phyloP scores from a whole-genome alignment of 2,329 filamentous ascomycete species.

The Trichoderma pleuroti region DNA sequence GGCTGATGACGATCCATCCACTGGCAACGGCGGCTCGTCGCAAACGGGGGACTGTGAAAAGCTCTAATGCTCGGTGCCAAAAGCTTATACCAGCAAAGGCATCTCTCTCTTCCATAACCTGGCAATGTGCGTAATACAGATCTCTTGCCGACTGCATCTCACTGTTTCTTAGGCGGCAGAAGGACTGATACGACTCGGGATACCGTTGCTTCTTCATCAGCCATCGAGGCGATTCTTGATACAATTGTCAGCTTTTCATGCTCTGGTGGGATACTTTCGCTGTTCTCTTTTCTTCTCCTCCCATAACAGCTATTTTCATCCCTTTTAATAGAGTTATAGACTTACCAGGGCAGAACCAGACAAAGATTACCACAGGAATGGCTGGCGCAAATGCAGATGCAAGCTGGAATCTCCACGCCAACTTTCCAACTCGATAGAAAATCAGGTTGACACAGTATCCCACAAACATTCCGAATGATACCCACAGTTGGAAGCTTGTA shows the following conservation, averaged over 20 bases:
- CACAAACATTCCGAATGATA: slow-evolving; percentile 56
- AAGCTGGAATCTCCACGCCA: slow-evolving; percentile 61
- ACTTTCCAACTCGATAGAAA: slow-evolving; percentile 52
- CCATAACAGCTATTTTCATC: too few relatives aligned
- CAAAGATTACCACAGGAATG: slow-evolving; percentile 51
- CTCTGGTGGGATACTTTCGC: too few relatives aligned
- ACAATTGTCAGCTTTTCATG: not conserved
- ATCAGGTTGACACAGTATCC: slow-evolving; percentile 62
- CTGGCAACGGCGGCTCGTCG: slow-evolving; percentile 39
- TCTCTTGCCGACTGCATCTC: slow-evolving; percentile 59
- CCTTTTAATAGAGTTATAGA: too few relatives aligned
- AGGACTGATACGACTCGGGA: slow-evolving; percentile 50
- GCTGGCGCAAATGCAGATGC: slow-evolving; percentile 62
- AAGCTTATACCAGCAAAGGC: slow-evolving; percentile 33
- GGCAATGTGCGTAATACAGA: slow-evolving; percentile 48
- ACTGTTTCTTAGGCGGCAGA: slow-evolving; percentile 54
- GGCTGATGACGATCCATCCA: slow-evolving; percentile 31
- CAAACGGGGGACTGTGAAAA: slow-evolving; percentile 46
- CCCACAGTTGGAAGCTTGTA: slow-evolving; percentile 51
- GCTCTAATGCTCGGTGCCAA: slow-evolving; percentile 42
- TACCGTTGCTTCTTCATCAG: slow-evolving; percentile 58
- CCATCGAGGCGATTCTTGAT: slow-evolving; percentile 58
- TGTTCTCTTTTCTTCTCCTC: too few relatives aligned
- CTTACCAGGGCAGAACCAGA: slow-evolving; percentile 57
- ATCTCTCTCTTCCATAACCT: slow-evolving; percentile 34